Conservation (phyloP, 805 yeast genomes). For the Spathaspora passalidarum region DNA sequence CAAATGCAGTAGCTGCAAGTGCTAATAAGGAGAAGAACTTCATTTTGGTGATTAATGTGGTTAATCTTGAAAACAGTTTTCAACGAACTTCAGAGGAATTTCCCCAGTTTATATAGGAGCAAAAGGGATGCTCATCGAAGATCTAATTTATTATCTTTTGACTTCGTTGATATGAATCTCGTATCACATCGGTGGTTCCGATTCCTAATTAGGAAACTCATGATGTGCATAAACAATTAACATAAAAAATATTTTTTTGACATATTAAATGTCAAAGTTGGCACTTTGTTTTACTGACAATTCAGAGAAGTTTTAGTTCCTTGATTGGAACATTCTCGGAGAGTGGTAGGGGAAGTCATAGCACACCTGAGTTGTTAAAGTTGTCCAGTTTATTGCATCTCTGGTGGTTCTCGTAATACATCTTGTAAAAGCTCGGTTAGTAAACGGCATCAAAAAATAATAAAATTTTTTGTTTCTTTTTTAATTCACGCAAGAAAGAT, state of each 20-base stretch:
- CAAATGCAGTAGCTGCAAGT: slow-evolving; percentile 9
- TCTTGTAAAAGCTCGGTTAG: not conserved
- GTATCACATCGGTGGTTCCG: not conserved
- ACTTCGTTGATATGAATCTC: not conserved
- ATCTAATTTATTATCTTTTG: not conserved
- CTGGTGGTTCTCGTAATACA: not conserved
- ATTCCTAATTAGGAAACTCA: not conserved
- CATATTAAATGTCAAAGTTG: too few species aligned
- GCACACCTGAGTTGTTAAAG: too few species aligned
- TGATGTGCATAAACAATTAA: not conserved
- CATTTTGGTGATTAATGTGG: slow-evolving; percentile 13
- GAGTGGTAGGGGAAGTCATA: too few species aligned
- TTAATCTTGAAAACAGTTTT: not conserved
- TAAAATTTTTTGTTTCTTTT: not conserved
- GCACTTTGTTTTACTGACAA: not conserved
- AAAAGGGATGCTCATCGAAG: not conserved
- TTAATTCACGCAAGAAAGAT: not conserved
- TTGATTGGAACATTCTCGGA: not conserved
- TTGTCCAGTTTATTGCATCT: not conserved
- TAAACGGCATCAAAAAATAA: slow-evolving; percentile 1
- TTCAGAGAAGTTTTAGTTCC: not conserved
- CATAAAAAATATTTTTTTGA: not conserved
- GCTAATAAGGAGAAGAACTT: slow-evolving; percentile 14
- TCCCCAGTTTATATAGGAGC: not conserved
- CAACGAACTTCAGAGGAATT: not conserved